Evolutionary conservation across 257 asterid genomes (phyloP), one percentile per base, ranked within the genome.

Genomic region (Solanum commersonii): DNA sequence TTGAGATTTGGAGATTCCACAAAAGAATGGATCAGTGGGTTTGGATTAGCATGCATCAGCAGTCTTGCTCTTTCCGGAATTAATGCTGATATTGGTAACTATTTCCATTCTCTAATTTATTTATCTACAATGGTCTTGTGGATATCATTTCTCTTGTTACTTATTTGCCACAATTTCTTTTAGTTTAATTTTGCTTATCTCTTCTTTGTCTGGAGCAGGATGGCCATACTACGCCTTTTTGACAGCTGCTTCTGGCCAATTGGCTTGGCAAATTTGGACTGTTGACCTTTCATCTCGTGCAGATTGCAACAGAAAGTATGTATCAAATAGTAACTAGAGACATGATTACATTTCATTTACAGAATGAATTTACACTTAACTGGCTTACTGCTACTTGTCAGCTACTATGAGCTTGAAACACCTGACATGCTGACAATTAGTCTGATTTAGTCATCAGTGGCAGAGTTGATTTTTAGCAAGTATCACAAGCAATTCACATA

Each of bases 1-100:
- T 90, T 96, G 90, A 89, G 96, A 90, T 95, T 96, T 90, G 98
- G 98, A 40, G 95, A 95, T 88, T 93, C 96, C 29, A 95, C 98
- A 10, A 96, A 95, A 91, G 84, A 91, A 84, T 95, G 99, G 98
- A 88, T 94, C 63, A 68, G 93, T 90, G 95, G 95, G 29, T 95
- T 96, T 89, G 99, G 97, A 83, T 71, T 94, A n/a, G 98, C 97
- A 84, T 94, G 97, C 89, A 92, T 95, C 60, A 88, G 94, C 83
- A 89, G 98, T 95, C 95, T 96, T 87, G 95, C 94, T 86, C 91
- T 95, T 25, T 91, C 95, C 68, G 99, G 99, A 89, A 89, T 59
- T 87, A 91, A 94, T 89, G 96, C 98, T 86, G 87, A 94, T 88
- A 94, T 96, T 82, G 98, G 98, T 96, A 87, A 72, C 78, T 59